Base-by-base conservation (phyloP, 2,329 filamentous ascomycete genomes). In the Cytospora piceicola region DNA sequence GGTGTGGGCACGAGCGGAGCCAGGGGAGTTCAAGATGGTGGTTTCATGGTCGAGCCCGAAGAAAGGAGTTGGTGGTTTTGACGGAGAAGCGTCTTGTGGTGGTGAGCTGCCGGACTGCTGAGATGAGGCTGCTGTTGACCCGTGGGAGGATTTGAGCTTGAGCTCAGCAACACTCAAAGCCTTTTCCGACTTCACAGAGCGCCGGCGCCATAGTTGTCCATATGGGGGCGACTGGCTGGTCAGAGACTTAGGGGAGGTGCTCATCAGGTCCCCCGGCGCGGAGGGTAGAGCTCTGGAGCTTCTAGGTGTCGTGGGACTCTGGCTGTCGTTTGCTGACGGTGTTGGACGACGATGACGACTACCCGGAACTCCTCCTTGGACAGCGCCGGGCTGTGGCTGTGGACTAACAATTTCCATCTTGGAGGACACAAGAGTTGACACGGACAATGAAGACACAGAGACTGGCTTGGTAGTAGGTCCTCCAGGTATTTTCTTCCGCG, bases 111-210 rank as follows among this genome's bases (percentile, higher is more conserved):
- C 58, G 27, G 68, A 56, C 64, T 66, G 68, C 32, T 70, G 58
- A 51, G 70, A 63, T 15, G 75, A 73, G 46, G 77, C 75, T 22
- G 79, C 79, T 5, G 83, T 85, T 24, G 83, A 85, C 46, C 83
- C 82, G 74, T 84, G 78, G 64, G 81, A 85, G 51, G 75, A 71
- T 58, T 79, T 72, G 62, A 86, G 75, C 66, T 82, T 82, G 59
- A 86, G 78, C 64, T 81, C 79, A 11, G 82, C 74, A 5, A 86
- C 77, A 56, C 81, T 78, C 39, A 82, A 72, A 67, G 75, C 79
- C 61, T 77, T 77, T 62, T 85, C 81, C 63, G 77, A 77, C 72
- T 82, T 85, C 30, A 80, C 74, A 17, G 83, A 84, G 55, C 84
- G 80, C 61, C 84, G 78, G 64, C 80, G 79, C 83, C 83, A 86